Base-by-base conservation (phyloP, 306 rosid species). In the Dalbergia cochinchinensis region DNA sequence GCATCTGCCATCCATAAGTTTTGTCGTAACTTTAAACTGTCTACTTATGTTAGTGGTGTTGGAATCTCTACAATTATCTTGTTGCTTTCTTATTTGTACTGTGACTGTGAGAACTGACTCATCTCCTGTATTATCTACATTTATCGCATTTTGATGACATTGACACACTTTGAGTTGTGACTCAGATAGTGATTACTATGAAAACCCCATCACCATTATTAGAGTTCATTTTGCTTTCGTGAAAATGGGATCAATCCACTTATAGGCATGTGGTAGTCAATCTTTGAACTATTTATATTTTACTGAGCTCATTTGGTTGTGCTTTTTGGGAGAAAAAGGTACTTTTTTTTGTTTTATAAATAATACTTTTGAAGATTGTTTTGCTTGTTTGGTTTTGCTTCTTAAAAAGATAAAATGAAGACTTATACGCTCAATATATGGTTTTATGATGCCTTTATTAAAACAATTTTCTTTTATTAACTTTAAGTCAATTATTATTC, bases 1-100 rank as follows among this genome's bases (percentile, higher is more conserved):
- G 20, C 66, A 48, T 35, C 19, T 71, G 14, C 11, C 47, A 10
- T 76, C 9, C 33, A 20, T 54, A 3, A 37, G 65, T 33, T 22
- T 42, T 73, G 54, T 72, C 39, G 64, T 50, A 35, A 8, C 71
- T 69, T 19, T 70, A 37, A 35, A 8, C 71, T 69, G 35, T 70
- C 18, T 62, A 33, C 16, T 45, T 54, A 35, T n/a, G 47, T 69
- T 45, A 8, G 19, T 41, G 37, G 51, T 14, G 77, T 8, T 61
- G 33, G 53, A 61, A 69, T 64, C 63, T 33, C 22, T 61, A 18
- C 53, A 6, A 4, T 58, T n/a, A 26, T 69, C 26, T 65, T 66
- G 34, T 41, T 19, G 48, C 47, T 78, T 54, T 31, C 39, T 16
- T 37, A 58, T 58, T 78, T 26, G 45, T 78, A 78, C 20, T 26